Percentiles rank a stretch among this genome's conserved stretches.
Conservation (phyloP, 345 rosid species). For the Salix koriyanagi region DNA sequence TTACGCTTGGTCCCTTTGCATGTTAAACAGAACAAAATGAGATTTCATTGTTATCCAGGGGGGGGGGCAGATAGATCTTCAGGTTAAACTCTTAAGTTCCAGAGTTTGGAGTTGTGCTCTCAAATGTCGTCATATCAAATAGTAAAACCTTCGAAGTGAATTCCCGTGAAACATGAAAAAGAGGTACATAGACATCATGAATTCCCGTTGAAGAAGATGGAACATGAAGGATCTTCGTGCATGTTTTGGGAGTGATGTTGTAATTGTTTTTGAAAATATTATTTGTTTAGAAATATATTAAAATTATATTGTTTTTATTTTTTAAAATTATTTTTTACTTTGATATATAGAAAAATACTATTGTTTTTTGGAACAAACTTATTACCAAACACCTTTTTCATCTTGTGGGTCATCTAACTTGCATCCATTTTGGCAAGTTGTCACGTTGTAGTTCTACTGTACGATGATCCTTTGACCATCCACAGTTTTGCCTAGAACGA, state of each 20-base stretch:
- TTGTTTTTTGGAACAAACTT: too few species aligned
- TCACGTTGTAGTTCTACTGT: too few species aligned
- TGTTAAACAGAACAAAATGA: background rate
- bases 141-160: background rate
- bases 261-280: too few species aligned
- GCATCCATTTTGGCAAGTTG: background rate
- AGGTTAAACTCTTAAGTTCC: background rate
- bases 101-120: background rate
- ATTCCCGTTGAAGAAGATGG: too few species aligned
- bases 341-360: too few species aligned
- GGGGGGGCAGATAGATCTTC: background rate
- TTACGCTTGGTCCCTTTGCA: background rate
- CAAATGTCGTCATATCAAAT: too few species aligned
- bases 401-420: background rate
- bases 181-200: background rate
- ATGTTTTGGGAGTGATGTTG: too few species aligned
- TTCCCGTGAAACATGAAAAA: background rate
- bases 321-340: too few species aligned
- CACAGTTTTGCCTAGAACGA: too few species aligned
- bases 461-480: too few species aligned
- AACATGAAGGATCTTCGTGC: background rate
- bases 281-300: too few species aligned
- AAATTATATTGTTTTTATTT: too few species aligned
- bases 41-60: background rate
- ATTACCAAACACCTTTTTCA: background rate